Conservation (phyloP, 2,329 filamentous ascomycete genomes). For the Pseudocercospora eumusae region DNA sequence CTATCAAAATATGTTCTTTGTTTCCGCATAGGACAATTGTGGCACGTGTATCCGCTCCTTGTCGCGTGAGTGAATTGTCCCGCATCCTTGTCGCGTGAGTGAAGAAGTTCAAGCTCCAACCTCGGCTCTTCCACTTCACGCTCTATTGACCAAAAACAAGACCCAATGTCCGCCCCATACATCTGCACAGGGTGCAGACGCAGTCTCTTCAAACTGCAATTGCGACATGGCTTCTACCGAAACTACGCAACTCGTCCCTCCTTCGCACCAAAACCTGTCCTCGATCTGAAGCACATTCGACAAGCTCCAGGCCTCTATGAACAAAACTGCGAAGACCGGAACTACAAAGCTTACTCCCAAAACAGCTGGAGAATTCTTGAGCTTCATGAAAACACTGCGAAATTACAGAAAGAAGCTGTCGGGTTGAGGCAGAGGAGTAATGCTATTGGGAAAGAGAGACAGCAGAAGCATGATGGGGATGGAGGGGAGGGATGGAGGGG, state of each 20-base stretch:
- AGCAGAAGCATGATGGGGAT: constrained; percentile 29
- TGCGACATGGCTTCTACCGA: neutral
- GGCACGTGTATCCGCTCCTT: neutral
- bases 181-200: neutral
- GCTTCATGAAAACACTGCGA: constrained; percentile 49
- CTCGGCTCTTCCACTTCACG: too few relatives aligned
- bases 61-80: too few relatives aligned
- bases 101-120: neutral
- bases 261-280: constrained; percentile 73
- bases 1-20: too few relatives aligned
- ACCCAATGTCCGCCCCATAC: neutral
- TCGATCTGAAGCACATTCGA: constrained; percentile 89
- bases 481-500: constrained; percentile 56
- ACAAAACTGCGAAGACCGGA: constrained; percentile 80
- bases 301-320: constrained; percentile 78
- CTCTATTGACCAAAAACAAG: too few relatives aligned
- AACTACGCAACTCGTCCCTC: constrained; percentile 57
- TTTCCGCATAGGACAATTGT: too few relatives aligned
- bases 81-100: too few relatives aligned
- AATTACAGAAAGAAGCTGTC: constrained; percentile 60
- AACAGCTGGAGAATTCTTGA: constrained; percentile 57
- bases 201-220: neutral
- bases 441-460: constrained; percentile 56
- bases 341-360: constrained; percentile 64
- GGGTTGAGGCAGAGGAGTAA: constrained; percentile 68